A percentile compares a stretch with the other conserved stretches of the same genome.
Conservation (phyloP, 805 yeast species). For the Ogataea angusta region DNA sequence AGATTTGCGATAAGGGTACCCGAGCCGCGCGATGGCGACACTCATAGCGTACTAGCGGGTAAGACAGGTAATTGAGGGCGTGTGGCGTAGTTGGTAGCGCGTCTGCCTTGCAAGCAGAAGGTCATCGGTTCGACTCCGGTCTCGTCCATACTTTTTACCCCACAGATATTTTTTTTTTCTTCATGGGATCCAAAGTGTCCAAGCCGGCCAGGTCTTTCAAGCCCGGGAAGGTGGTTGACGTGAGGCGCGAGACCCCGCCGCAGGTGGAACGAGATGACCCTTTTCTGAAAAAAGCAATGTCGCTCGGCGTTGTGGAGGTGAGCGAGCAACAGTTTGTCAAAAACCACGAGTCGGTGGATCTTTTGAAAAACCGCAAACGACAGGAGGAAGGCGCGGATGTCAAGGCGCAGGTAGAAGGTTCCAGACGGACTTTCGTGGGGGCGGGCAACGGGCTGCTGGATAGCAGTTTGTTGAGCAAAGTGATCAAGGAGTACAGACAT, state of each 20-base stretch:
- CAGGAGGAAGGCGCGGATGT: slow-evolving; percentile 21
- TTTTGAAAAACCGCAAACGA: slow-evolving; percentile 22
- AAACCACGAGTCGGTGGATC: slow-evolving; percentile 23
- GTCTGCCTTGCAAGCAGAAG: slow-evolving; percentile 75
- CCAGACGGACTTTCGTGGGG: slow-evolving; percentile 6
- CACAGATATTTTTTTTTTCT: background rate
- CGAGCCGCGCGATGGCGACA: no score
- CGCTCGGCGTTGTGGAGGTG: slow-evolving; percentile 24
- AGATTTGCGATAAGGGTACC: no score
- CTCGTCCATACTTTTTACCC: slow-evolving; percentile 50
- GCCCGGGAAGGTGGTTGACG: background rate
- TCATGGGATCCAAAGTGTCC: slow-evolving; percentile 6
- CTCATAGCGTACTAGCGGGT: no score
- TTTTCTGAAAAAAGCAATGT: slow-evolving; percentile 22
- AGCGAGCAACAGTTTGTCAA: slow-evolving; percentile 9
- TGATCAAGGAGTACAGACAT: slow-evolving; percentile 21
- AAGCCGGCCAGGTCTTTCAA: slow-evolving; percentile 2
- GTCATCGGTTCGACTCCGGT: slow-evolving; percentile 78
- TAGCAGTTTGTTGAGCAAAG: slow-evolving; percentile 16
- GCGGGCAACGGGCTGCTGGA: slow-evolving; percentile 5
- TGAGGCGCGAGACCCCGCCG: background rate
- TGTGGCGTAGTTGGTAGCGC: slow-evolving; percentile 85
- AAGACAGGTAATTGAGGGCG: slow-evolving; percentile 46
- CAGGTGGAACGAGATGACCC: slow-evolving; percentile 1
- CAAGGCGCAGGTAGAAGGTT: slow-evolving; percentile 7